Evolutionary conservation across 805 yeast genomes (phyloP), one percentile per base, ranked within the genome.

Genomic region (Nematodospora valgi): DNA sequence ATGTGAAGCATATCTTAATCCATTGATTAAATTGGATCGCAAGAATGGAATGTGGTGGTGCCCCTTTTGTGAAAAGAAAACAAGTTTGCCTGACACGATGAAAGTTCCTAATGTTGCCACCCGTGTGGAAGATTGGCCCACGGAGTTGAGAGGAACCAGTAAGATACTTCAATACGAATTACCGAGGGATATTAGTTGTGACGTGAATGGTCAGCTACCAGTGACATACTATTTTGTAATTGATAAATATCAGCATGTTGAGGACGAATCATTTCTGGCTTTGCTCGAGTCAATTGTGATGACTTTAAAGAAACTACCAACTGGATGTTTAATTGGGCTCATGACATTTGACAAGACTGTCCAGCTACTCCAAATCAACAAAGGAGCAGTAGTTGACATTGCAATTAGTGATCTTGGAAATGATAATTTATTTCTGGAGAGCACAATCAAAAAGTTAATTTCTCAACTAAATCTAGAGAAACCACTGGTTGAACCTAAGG

Each of bases 31-130:
- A 30, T 23, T 62, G 10, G 68, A 64, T 39, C 40, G 59, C 5
- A 39, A 23, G 4, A 61, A 58, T 35, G 38, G 38, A 15, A 51
- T 50, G 54, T 65, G 72, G 70, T 53, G 59, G 61, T 65, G 72
- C 37, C 68, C 66, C 0, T 49, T 59, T 25, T 65, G 72, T 38
- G 48, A 44, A 10, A 47, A 51, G 24, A 45, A 45, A 21, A 46
- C 48, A 2, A 37, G 25, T 16, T 34, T 63, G 4, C 61, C 67
- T 2, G 30, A 36, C 2, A 43, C 38, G 5, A 53, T 44, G 13
- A 25, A 16, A 3, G 27, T 53, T 12, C 56, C 55, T 4, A 22
- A 37, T 3, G 10, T 41, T 6, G 27, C 38, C 6, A 26, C 40
- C 5, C 3, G 25, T 3, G 35, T 24, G 2, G 40, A 45, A 4